Evolutionary conservation across 768 basidiomycete species (phyloP), one percentile per base, ranked within the genome.

Genomic region (Coprinopsis strossmayeri): DNA sequence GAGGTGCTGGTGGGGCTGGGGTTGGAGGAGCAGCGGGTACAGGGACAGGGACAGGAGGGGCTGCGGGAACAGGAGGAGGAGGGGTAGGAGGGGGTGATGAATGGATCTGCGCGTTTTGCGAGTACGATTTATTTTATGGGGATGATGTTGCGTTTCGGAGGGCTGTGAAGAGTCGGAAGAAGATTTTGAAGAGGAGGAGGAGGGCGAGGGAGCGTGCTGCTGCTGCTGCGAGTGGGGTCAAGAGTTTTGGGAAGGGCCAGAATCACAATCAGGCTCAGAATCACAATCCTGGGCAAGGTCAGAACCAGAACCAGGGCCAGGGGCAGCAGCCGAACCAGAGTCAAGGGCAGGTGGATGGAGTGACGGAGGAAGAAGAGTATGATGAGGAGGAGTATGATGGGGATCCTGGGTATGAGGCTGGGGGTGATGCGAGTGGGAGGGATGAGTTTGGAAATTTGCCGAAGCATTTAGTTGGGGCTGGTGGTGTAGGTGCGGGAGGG

Each of bases 41-140:
- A n/a, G 54, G 44, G 25, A 52, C 42, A 38, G 50, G 42, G 43
- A 50, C 53, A 51, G 57, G 53, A 47, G 46, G 54, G 21, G 45
- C 51, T 5, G 34, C 53, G 18, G 52, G 25, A 30, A 54, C 38
- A 38, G 49, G 47, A 21, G 38, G 48, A 18, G 15, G 12, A 11
- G 26, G 23, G 60, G 27, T 63, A 55, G 52, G 64, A 82, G 20
- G 74, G 79, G 50, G 80, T 82, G 91, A 96, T 20, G 95, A 97
- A 63, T 96, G 90, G 85, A 84, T 97, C 50, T 98, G 95, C 62
- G 79, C 87, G 53, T 88, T 87, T 58, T 98, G 95, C 71, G 95
- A 98, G 68, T 94, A 92, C 63, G 74, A 82, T 50, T 61, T 98
- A 49, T 94, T 95, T 64, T 98, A 87, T 62, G 91, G 91, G n/a